A percentile compares a stretch with the other conserved stretches of the same genome.
phyloP scores from a whole-genome alignment of 2,329 filamentous ascomycete species.

The Fusarium sp. region DNA sequence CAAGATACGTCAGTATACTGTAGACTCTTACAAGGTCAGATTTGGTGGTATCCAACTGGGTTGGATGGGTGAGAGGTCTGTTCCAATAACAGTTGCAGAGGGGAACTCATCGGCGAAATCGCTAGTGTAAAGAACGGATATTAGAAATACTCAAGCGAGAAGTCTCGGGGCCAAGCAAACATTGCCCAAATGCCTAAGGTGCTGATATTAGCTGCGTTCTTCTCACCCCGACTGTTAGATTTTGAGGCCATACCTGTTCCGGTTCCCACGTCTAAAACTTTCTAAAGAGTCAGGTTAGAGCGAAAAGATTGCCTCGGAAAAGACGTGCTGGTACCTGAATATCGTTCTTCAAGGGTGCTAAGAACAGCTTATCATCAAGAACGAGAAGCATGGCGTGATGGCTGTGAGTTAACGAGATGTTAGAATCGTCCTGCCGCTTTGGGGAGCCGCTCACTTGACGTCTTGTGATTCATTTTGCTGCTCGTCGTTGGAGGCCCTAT shows the following conservation, averaged over 20 bases:
- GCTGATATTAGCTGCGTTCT: neutral
- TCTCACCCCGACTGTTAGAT: neutral
- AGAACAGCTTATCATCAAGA: neutral
- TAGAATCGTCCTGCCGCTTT: neutral
- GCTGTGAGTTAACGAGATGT: neutral
- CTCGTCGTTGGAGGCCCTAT: neutral
- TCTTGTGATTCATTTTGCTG: neutral
- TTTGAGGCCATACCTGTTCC: neutral
- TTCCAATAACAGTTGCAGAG: neutral
- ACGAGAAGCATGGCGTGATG: neutral
- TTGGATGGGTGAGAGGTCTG: neutral
- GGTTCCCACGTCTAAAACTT: neutral
- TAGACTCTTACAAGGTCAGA: neutral
- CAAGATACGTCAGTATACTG: neutral
- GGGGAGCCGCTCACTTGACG: neutral
- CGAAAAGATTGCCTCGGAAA: neutral
- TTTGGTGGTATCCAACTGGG: neutral
- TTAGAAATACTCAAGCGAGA: neutral
- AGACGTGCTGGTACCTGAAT: neutral
- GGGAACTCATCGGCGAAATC: neutral
- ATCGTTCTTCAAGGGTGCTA: neutral
- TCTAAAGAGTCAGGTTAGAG: neutral
- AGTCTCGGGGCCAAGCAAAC: neutral
- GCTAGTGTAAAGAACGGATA: neutral
- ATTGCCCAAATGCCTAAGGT: neutral